A percentile compares a stretch with the other conserved stretches of the same genome.
Conservation (phyloP, 257 asterid species). For the Salvia hispanica region DNA sequence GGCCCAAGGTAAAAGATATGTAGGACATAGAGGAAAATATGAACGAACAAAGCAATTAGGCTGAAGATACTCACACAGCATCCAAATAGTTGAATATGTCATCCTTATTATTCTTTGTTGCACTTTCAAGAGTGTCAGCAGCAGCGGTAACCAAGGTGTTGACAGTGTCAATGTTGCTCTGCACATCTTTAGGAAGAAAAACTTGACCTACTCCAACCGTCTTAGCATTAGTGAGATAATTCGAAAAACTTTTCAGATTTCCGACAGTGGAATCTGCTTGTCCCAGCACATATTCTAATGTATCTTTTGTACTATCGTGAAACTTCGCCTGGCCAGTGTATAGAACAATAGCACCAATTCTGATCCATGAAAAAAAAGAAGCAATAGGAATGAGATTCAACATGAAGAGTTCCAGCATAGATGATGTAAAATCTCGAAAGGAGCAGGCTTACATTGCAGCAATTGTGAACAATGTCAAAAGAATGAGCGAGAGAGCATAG, state of each 20-base stretch:
- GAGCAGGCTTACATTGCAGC: constrained; percentile 60
- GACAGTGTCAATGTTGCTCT: constrained; percentile 65
- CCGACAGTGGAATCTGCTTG: constrained; percentile 72
- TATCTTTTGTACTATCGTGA: constrained; percentile 52
- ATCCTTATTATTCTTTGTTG: constrained; percentile 63
- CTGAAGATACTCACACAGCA: constrained; percentile 59
- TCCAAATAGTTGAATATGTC: constrained; percentile 53
- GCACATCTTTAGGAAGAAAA: constrained; percentile 64
- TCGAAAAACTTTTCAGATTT: constrained; percentile 66
- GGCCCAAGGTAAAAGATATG: not conserved
- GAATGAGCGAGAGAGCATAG: constrained; percentile 63
- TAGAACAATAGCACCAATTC: constrained; percentile 74
- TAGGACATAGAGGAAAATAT: not conserved
- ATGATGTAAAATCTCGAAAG: constrained; percentile 3
- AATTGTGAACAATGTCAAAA: constrained; percentile 62
- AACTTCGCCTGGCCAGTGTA: constrained; percentile 85
- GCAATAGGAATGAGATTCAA: constrained; percentile 20
- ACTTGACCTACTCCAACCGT: constrained; percentile 46
- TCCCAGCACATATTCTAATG: constrained; percentile 60
- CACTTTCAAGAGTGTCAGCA: constrained; percentile 63
- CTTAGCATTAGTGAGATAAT: constrained; percentile 71
- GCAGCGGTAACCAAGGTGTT: constrained; percentile 56
- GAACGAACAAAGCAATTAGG: not conserved
- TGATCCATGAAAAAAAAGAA: constrained; percentile 40
- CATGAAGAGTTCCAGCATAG: not conserved